Evolutionary conservation across 176 grass and related monocot species (phyloP).

Genomic region (Saccharum officinarum): DNA sequence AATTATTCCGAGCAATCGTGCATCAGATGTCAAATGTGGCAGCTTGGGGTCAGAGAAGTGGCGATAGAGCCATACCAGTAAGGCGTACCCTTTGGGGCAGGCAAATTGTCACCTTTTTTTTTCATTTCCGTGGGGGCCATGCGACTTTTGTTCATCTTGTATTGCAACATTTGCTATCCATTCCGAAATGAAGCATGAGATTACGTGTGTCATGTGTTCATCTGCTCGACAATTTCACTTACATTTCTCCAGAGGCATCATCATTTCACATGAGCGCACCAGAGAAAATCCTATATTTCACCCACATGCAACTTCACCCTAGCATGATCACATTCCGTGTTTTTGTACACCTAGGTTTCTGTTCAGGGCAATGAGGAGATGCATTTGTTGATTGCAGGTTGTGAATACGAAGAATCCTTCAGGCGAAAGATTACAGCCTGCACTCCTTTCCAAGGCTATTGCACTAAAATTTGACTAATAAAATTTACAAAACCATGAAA

Average conservation of each 20-base stretch:
- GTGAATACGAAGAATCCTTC: constrained; percentile 44
- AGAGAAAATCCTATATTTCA: not conserved
- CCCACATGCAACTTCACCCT: not conserved
- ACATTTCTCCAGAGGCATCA: not conserved
- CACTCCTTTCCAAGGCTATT: constrained; percentile 58
- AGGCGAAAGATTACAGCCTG: constrained; percentile 52
- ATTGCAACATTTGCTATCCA: not conserved
- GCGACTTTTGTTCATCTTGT: not conserved
- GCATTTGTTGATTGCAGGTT: constrained; percentile 45
- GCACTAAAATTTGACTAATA: constrained; percentile 5
- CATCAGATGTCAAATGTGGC: not conserved
- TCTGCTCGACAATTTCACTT: not conserved
- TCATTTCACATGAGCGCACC: not conserved
- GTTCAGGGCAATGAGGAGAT: not conserved
- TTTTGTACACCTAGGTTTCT: not conserved
- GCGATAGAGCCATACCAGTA: not conserved
- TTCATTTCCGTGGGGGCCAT: not conserved
- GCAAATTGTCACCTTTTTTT: not conserved
- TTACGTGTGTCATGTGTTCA: not conserved
- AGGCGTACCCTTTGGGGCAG: not conserved
- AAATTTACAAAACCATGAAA: not conserved
- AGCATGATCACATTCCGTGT: not conserved
- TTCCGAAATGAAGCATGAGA: not conserved
- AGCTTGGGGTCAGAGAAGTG: not conserved
- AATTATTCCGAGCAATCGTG: not conserved